Evolutionary conservation across 2,329 filamentous ascomycete species (phyloP), one percentile per base, ranked within the genome.

Genomic region (Amauroascus niger): DNA sequence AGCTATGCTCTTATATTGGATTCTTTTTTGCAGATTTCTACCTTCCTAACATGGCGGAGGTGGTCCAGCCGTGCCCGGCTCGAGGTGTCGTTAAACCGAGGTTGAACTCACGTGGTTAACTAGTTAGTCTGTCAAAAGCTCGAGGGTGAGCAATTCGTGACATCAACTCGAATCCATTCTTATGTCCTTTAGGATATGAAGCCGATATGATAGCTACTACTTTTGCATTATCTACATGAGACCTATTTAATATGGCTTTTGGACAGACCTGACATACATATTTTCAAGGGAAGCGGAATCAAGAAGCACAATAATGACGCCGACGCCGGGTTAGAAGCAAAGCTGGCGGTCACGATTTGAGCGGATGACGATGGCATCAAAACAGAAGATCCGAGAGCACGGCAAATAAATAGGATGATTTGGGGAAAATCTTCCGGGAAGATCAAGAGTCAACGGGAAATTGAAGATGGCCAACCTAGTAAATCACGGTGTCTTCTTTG

Each of bases 401-500:
- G 39, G 14, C n/a, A 33, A 22, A 46, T 18, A n/a, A 20, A 18
- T 33, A 30, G n/a, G n/a, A 8, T 5, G n/a, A 47, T 18, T 33
- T 18, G 14, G 18, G 7, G 9, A 9, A 16, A 20, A 40, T 9
- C 32, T 18, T 37, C 39, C 14, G 24, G 33, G 18, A 33, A 40
- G 14, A n/a, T n/a, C 14, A 20, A 52, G 39, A 28, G 5, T 46
- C 22, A 41, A 16, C 18, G 22, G 30, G 28, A 16, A 26, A 24
- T 13, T 5, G 4, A 32, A 16, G 26, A 35, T 37, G 11, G 26
- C 16, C 48, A 47, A 41, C 39, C 46, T 56, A 95, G 73, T 95
- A 95, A 56, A 95, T 91, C 51, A 95, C 88, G 62, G 85, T 89
- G 64, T 95, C 89, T 72, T 96, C 89, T 56, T 88, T 87, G 52